phyloP scores from a whole-genome alignment of 805 yeast genomes.

The Schwanniomyces vanrijiae region DNA sequence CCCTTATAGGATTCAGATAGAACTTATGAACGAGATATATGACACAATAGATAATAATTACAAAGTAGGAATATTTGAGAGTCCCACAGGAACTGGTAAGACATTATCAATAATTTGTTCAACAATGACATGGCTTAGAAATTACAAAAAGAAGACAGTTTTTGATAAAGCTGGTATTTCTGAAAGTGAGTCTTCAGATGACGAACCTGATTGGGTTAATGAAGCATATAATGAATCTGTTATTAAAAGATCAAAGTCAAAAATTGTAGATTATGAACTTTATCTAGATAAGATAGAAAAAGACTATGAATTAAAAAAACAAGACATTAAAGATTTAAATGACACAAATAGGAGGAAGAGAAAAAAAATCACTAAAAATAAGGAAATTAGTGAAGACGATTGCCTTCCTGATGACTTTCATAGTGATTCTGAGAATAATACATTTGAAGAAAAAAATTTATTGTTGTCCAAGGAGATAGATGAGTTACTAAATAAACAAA shows the following conservation, averaged over 20 bases:
- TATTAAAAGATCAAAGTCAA: slow-evolving; percentile 21
- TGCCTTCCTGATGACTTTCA: slow-evolving; percentile 36
- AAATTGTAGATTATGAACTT: slow-evolving; percentile 39
- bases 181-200: slow-evolving; percentile 35
- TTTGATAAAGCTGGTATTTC: slow-evolving; percentile 7
- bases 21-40: slow-evolving; percentile 76
- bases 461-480: slow-evolving; percentile 49
- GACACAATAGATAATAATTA: slow-evolving; percentile 51
- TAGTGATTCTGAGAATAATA: slow-evolving; percentile 24
- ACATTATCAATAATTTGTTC: slow-evolving; percentile 86
- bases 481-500: slow-evolving; percentile 45
- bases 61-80: slow-evolving; percentile 81
- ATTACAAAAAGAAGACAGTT: slow-evolving; percentile 33
- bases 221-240: slow-evolving; percentile 35
- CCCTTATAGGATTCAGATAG: slow-evolving; percentile 78
- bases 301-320: slow-evolving; percentile 16
- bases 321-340: not conserved
- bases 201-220: slow-evolving; percentile 73
- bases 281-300: slow-evolving; percentile 36
- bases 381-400: slow-evolving; percentile 2
- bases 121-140: slow-evolving; percentile 77
- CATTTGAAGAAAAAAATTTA: slow-evolving; percentile 21
- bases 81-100: slow-evolving; percentile 96
- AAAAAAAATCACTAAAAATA: not conserved
- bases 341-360: slow-evolving; percentile 8